A percentile compares a stretch with the other conserved stretches of the same genome.
Conservation (phyloP, 2,329 filamentous ascomycete species). For the Cryoendolithus antarcticus region DNA sequence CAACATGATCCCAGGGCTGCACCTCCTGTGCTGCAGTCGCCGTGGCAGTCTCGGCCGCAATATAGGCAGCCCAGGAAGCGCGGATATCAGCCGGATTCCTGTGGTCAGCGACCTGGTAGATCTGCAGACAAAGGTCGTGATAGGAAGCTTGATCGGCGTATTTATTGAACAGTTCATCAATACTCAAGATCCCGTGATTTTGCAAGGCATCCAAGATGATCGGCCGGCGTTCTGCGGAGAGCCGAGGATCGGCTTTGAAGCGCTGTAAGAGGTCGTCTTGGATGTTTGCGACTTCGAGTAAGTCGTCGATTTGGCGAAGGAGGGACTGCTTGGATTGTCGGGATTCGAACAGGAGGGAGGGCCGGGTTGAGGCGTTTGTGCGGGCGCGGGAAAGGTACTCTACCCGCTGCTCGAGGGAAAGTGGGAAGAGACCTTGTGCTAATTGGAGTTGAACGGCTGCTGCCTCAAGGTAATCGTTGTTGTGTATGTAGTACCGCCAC, state of each 20-base stretch:
- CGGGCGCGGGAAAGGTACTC: conserved; percentile 82
- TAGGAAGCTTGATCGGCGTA: conserved; percentile 87
- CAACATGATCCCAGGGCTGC: conserved; percentile 59
- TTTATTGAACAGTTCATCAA: conserved; percentile 84
- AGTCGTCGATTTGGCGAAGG: conserved; percentile 69
- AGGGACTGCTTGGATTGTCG: conserved; percentile 62
- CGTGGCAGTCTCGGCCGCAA: conserved; percentile 50
- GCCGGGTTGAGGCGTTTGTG: conserved; percentile 78
- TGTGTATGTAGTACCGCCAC: conserved; percentile 83
- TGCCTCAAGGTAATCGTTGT: conserved; percentile 71
- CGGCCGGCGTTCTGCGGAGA: conserved; percentile 49
- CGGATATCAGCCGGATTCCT: conserved; percentile 75
- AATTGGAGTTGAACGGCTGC: conserved; percentile 76
- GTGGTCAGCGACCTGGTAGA: conserved; percentile 86
- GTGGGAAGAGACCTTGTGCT: conserved; percentile 66
- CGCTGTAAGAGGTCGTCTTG: conserved; percentile 83
- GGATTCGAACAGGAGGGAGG: conserved; percentile 52
- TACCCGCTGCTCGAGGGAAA: conserved; percentile 76
- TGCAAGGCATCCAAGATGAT: conserved; percentile 49
- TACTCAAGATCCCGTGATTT: conserved; percentile 62
- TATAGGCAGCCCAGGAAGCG: conserved; percentile 71
- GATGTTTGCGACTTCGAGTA: conserved; percentile 86
- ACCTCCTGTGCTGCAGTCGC: conserved; percentile 31
- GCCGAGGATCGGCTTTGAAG: conserved; percentile 58
- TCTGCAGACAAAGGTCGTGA: conserved; percentile 83